Conservation (phyloP, 352 stramenopile genomes). For the Globisporangium emineosum region DNA sequence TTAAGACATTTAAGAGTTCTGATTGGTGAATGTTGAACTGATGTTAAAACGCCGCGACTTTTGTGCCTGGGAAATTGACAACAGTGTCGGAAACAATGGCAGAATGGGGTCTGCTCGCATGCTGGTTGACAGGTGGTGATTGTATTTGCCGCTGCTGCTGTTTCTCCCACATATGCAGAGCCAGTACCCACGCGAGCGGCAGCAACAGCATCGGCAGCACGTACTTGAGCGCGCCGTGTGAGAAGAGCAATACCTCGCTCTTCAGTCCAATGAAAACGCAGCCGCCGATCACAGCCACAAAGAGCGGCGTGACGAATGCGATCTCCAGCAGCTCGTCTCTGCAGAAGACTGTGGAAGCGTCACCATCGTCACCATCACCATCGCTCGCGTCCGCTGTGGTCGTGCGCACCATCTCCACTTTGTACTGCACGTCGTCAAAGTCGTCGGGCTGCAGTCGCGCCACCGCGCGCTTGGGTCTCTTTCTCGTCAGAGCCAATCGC, state of each 20-base stretch:
- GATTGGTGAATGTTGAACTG: slow-evolving; percentile 9
- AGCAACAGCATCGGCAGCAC: slow-evolving; percentile 49
- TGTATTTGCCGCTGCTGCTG: slow-evolving; percentile 1
- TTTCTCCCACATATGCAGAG: slow-evolving; percentile 50
- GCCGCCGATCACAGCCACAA: slow-evolving; percentile 30
- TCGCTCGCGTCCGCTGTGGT: slow-evolving; percentile 10
- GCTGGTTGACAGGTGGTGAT: background rate
- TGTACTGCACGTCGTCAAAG: slow-evolving; percentile 66
- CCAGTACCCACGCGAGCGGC: slow-evolving; percentile 39
- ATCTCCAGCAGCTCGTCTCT: slow-evolving; percentile 33
- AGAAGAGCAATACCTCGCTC: slow-evolving; percentile 33
- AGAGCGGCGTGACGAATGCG: slow-evolving; percentile 26
- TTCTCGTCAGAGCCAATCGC: background rate
- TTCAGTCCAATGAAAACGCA: slow-evolving; percentile 38
- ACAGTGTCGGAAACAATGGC: background rate
- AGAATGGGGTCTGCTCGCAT: slow-evolving; percentile 7
- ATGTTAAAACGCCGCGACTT: slow-evolving; percentile 25
- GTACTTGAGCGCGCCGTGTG: slow-evolving; percentile 28
- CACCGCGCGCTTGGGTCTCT: slow-evolving; percentile 15
- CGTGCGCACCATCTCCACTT: slow-evolving; percentile 49
- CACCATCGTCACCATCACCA: slow-evolving; percentile 7
- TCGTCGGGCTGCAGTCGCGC: slow-evolving; percentile 43
- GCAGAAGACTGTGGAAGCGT: background rate
- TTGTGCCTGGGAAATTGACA: slow-evolving; percentile 6
- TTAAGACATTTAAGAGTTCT: background rate